phyloP scores from a whole-genome alignment of 768 basidiomycete genomes.

The Pleurotus sapidus region DNA sequence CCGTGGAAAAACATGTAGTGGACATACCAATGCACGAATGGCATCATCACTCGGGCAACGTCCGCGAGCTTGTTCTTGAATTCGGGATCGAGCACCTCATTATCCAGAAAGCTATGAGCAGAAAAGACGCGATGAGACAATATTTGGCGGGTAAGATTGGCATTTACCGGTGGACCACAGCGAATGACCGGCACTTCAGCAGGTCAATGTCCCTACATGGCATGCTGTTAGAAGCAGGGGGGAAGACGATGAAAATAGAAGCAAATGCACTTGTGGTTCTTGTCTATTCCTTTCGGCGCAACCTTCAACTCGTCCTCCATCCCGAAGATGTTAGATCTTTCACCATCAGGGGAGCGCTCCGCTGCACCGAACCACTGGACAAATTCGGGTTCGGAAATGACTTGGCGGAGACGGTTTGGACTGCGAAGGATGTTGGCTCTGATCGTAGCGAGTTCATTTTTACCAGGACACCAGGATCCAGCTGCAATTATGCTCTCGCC shows the following conservation, averaged over 20 bases:
- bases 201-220: constrained; percentile 81
- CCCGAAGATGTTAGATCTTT: constrained; percentile 79
- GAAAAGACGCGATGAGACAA: neutral
- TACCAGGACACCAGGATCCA: constrained; percentile 76
- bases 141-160: neutral
- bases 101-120: constrained; percentile 62
- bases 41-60: constrained; percentile 55
- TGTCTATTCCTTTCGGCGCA: constrained; percentile 88
- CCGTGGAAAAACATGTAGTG: neutral
- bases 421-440: constrained; percentile 63
- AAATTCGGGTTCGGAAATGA: constrained; percentile 71
- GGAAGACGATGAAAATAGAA: constrained; percentile 5
- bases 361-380: constrained; percentile 76
- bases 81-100: constrained; percentile 61
- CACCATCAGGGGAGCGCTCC: constrained; percentile 56
- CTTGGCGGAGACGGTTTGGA: constrained; percentile 56
- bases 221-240: neutral
- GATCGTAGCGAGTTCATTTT: constrained; percentile 75
- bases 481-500: constrained; percentile 73
- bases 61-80: constrained; percentile 64
- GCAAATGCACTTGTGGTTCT: constrained; percentile 63
- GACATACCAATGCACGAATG: constrained; percentile 77
- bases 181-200: constrained; percentile 78
- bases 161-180: constrained; percentile 59
- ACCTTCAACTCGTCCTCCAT: constrained; percentile 84